Percentiles rank a stretch among this genome's conserved stretches.
Evolutionary conservation across 441 rosid genomes (phyloP).

Genomic region (Gossypium trilobum): DNA sequence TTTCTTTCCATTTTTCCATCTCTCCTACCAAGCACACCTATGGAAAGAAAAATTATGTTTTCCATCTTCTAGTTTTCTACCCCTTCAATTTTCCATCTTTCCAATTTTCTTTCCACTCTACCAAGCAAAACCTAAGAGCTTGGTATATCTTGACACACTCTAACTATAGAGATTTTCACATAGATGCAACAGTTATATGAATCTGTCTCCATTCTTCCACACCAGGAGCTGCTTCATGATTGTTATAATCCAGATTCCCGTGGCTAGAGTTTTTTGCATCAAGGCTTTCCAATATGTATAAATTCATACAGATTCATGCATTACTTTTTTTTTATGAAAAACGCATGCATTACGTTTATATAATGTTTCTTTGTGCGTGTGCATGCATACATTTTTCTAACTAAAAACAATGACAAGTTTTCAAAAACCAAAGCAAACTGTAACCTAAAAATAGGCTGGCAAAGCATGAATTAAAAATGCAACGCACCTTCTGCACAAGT

Average conservation of each 20-base stretch:
- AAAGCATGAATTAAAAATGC: background rate
- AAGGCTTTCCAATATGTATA: background rate
- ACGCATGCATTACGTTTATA: background rate
- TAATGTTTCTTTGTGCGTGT: background rate
- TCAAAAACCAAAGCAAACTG: background rate
- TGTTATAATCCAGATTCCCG: background rate
- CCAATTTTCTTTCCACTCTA: too few relatives aligned
- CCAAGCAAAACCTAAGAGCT: background rate
- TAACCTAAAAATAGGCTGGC: background rate
- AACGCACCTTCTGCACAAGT: conserved; percentile 76
- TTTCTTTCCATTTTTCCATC: too few relatives aligned
- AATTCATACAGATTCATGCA: background rate
- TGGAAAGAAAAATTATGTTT: too few relatives aligned
- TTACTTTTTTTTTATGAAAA: background rate
- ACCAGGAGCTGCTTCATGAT: background rate
- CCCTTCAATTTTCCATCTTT: too few relatives aligned
- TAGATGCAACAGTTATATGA: background rate
- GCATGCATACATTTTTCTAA: background rate
- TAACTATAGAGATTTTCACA: background rate
- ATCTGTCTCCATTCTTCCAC: background rate
- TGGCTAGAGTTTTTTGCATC: background rate
- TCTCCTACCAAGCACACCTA: too few relatives aligned
- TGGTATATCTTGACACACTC: background rate
- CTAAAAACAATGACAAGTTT: background rate
- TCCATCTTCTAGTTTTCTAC: too few relatives aligned